Evolutionary conservation across 164 flowering plant genomes (phyloP).

Genomic region (Echeveria elegans): DNA sequence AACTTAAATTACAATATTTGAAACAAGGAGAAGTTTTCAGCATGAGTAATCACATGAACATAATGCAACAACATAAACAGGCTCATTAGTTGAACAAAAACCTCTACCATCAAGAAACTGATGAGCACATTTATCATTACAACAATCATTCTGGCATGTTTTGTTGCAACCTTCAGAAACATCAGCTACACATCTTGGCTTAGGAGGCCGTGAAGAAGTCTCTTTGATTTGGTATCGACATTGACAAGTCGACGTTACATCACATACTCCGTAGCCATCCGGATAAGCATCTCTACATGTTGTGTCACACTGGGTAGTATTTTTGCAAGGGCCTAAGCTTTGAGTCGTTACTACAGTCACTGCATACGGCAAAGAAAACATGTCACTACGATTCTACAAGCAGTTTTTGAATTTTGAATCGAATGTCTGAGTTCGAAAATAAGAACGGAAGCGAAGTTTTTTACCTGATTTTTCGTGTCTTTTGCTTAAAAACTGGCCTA

Average conservation of each 20-base stretch:
- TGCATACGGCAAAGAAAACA: neutral
- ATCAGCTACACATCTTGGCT: constrained; percentile 1
- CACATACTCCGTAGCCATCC: neutral
- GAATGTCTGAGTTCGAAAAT: neutral
- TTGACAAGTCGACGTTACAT: neutral
- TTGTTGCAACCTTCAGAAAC: neutral
- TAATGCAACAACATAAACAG: neutral
- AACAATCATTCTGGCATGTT: neutral
- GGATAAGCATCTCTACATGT: neutral
- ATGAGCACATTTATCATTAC: neutral
- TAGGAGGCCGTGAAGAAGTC: neutral
- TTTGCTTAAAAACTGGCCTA: neutral
- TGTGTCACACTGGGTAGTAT: neutral
- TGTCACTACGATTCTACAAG: neutral
- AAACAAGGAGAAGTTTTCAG: neutral
- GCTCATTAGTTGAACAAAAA: neutral
- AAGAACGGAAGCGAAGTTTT: too few species aligned
- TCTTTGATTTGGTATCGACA: neutral
- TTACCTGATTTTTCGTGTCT: neutral
- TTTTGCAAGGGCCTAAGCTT: neutral
- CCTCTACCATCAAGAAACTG: neutral
- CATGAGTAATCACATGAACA: neutral
- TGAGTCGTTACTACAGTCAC: neutral
- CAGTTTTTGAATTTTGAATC: neutral
- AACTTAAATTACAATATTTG: neutral